These are phyloP conservation scores for Sclerotinia spermophila DNA, from an alignment of 2,329 filamentous ascomycete species.

Conservation along the genomic window DNA sequence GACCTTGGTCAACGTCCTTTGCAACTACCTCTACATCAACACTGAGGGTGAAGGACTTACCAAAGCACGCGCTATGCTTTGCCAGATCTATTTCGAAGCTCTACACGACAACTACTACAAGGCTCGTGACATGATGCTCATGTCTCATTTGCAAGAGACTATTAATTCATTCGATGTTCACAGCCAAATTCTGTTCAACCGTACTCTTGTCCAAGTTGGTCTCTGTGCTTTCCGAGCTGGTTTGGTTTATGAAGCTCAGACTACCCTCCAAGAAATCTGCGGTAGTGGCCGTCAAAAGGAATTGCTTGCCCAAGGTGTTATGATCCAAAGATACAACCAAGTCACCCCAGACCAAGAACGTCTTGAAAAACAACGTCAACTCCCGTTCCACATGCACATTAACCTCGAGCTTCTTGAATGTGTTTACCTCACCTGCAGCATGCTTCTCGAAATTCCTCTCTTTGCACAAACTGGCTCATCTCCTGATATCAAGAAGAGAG, in stretches of 20 bases:
- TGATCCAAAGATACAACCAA: constrained; percentile 95
- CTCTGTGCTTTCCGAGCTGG: constrained; percentile 97
- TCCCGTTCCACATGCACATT: constrained; percentile 99
- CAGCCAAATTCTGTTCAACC: constrained; percentile 98
- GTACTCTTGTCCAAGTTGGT: constrained; percentile 94
- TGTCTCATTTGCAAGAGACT: constrained; percentile 97
- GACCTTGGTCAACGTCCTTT: constrained; percentile 78
- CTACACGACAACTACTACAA: constrained; percentile 98
- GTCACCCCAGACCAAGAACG: constrained; percentile 97
- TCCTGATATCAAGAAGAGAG: constrained; percentile 92
- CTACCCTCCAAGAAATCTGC: constrained; percentile 95
- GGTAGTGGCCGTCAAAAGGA: constrained; percentile 98
- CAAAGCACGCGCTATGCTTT: constrained; percentile 92
- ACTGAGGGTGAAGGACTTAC: constrained; percentile 80
- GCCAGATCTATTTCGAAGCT: constrained; percentile 97
- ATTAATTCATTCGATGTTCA: constrained; percentile 95
- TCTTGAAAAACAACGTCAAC: constrained; percentile 91
- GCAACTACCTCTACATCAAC: constrained; percentile 90
- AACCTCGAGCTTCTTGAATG: constrained; percentile 98
- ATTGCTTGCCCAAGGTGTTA: constrained; percentile 93
- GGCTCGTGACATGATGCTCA: constrained; percentile 97
- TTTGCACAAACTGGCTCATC: constrained; percentile 95
- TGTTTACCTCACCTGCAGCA: constrained; percentile 97
- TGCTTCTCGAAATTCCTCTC: constrained; percentile 97
- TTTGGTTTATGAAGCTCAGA: constrained; percentile 95